Conservation (phyloP, 257 asterid species). For the Penstemon davidsonii region DNA sequence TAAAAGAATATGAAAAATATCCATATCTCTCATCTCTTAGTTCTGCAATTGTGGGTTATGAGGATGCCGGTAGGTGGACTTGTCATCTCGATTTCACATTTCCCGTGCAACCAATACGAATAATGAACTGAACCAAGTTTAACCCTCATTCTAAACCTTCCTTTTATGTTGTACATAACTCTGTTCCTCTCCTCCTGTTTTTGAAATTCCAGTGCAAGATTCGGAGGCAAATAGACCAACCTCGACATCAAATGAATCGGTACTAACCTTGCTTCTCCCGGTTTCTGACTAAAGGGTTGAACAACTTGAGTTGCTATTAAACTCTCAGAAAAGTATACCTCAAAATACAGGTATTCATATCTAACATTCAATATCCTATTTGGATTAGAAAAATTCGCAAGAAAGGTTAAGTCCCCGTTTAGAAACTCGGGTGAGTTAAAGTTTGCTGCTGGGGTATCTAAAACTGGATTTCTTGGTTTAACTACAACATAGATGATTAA, state of each 20-base stretch:
- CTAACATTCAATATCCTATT: constrained; percentile 56
- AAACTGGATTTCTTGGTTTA: constrained; percentile 63
- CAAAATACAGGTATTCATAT: constrained; percentile 56
- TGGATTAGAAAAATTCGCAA: constrained; percentile 82
- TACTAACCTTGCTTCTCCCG: constrained; percentile 39
- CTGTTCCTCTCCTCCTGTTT: constrained; percentile 67
- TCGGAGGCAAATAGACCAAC: constrained; percentile 72
- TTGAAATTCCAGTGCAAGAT: constrained; percentile 60
- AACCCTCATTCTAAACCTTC: constrained; percentile 55
- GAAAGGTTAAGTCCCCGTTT: constrained; percentile 63
- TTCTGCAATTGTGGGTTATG: constrained; percentile 61
- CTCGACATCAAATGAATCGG: constrained; percentile 67
- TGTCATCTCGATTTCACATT: constrained; percentile 71
- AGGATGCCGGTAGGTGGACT: constrained; percentile 79
- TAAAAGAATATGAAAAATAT: not conserved
- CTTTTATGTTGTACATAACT: constrained; percentile 53
- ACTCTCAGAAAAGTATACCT: constrained; percentile 66
- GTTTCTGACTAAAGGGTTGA: constrained; percentile 61
- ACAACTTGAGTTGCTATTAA: constrained; percentile 58
- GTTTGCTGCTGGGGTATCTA: constrained; percentile 72
- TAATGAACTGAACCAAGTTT: constrained; percentile 59
- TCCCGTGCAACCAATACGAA: constrained; percentile 65
- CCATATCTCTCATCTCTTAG: constrained; percentile 47
- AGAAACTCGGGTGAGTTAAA: constrained; percentile 62
- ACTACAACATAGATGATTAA: constrained; percentile 52